Percentiles rank a stretch among this genome's conserved stretches.
These are phyloP conservation scores for Lactifluus hygrophoroides DNA, from an alignment of 768 basidiomycete species.

Conservation along the genomic window DNA sequence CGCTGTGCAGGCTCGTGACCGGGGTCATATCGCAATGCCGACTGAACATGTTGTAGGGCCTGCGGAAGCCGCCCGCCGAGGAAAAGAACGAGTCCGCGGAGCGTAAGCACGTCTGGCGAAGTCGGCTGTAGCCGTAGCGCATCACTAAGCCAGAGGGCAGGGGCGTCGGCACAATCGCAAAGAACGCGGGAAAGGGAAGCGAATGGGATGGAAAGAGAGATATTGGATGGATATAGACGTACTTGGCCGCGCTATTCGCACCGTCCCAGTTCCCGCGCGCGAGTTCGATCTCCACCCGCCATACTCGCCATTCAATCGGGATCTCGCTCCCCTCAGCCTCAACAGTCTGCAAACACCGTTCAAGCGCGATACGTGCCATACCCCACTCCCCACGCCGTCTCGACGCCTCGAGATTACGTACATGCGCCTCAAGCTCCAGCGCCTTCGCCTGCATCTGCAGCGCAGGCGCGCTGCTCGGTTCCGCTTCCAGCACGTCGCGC, in stretches of 20 bases:
- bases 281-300: constrained; percentile 72
- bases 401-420: constrained; percentile 54
- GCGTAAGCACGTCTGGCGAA: constrained; percentile 69
- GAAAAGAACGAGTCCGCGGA: constrained; percentile 77
- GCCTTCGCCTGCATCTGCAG: constrained; percentile 52
- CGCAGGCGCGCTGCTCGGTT: constrained; percentile 1
- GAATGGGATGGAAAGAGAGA: neutral
- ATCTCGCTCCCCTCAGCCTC: constrained; percentile 70
- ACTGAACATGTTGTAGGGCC: constrained; percentile 59
- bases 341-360: constrained; percentile 63
- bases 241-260: constrained; percentile 73
- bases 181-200: neutral
- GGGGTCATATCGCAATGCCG: constrained; percentile 72
- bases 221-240: constrained; percentile 24
- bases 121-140: constrained; percentile 62
- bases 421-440: constrained; percentile 51
- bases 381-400: constrained; percentile 60
- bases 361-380: constrained; percentile 69
- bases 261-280: constrained; percentile 62
- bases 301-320: constrained; percentile 72
- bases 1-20: constrained; percentile 61
- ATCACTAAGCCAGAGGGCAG: constrained; percentile 40
- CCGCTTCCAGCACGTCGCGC: constrained; percentile 38
- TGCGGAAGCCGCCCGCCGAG: constrained; percentile 60
- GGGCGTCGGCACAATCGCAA: neutral